Evolutionary conservation across 2,329 filamentous ascomycete genomes (phyloP).

Genomic region (Pestalotiopsis sp.): DNA sequence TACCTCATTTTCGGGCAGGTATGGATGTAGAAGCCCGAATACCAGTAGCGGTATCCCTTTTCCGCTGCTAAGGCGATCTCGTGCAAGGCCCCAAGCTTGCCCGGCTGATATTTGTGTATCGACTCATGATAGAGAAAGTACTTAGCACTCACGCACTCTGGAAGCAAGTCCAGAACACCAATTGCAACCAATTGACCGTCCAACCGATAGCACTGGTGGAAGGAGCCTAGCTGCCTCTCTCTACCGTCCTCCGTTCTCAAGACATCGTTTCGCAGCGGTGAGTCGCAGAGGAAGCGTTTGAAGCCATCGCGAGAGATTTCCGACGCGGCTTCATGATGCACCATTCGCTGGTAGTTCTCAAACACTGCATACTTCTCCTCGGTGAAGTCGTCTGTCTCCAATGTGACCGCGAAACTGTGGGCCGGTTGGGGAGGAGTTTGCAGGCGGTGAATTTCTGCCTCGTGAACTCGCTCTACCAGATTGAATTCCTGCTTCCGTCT

Average conservation of each 20-base stretch:
- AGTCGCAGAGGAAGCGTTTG: constrained; percentile 72
- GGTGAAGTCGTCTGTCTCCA: constrained; percentile 72
- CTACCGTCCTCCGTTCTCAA: constrained; percentile 49
- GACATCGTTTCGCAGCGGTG: constrained; percentile 59
- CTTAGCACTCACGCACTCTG: constrained; percentile 76
- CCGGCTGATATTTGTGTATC: constrained; percentile 69
- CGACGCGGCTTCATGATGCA: constrained; percentile 67
- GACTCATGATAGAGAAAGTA: constrained; percentile 84
- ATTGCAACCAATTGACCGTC: constrained; percentile 77
- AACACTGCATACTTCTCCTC: constrained; percentile 77
- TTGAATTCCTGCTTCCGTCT: constrained; percentile 70
- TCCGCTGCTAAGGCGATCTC: constrained; percentile 74
- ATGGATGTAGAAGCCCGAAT: constrained; percentile 82
- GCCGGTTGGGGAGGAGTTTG: constrained; percentile 64
- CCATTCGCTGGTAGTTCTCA: constrained; percentile 72
- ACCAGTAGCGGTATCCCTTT: constrained; percentile 74
- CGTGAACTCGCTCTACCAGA: constrained; percentile 68
- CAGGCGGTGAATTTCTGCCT: constrained; percentile 60
- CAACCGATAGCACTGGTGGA: constrained; percentile 80
- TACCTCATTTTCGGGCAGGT: constrained; percentile 82
- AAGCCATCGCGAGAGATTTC: constrained; percentile 67
- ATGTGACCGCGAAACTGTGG: constrained; percentile 68
- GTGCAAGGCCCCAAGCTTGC: constrained; percentile 74
- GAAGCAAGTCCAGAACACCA: constrained; percentile 76
- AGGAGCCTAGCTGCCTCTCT: constrained; percentile 67